Evolutionary conservation across 129 eudicot genomes (phyloP), one percentile per base, ranked within the genome.

Genomic region (Centaurea solstitialis): DNA sequence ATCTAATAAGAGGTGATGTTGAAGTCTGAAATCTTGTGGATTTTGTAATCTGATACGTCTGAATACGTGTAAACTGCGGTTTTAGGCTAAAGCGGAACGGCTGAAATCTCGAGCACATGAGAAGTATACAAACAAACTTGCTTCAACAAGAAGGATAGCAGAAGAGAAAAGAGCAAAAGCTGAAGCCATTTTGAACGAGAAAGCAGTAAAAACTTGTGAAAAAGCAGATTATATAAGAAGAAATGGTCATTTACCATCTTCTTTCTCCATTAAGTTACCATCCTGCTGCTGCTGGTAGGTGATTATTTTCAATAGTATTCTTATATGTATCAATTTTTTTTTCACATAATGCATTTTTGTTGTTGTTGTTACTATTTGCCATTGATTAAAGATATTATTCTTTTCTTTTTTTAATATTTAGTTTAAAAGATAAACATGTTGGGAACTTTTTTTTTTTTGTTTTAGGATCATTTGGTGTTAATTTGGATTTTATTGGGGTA

Each of bases 101-200:
- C 79, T 94, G 76, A 94, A 92, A 89, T 61, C 97, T 4, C 86
- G 98, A 79, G 97, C 98, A 69, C 93, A 94, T 33, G 98, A 94
- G 86, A 94, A 86, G 86, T 92, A 79, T 76, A 82, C 81, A 2
- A 92, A 92, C 84, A 92, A 92, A 80, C 84, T 94, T 13, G 96
- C 97, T 38, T 81, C 97, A 7, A 85, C 97, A 0, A 87, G 92
- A 81, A 94, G 98, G 80, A 88, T 94, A 76, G 98, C 97, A 9
- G 96, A 94, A 81, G 98, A 94, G 75, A 94, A 89, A 68, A 84
- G 97, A 5, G 97, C 91, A 33, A 92, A 92, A 80, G 98, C 98
- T 8, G 98, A 92, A 71, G 92, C 98, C 1, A 82, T 87, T 69
- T 76, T 94, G 72, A 92, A 90, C 59, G 98, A 94, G 75, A 92